phyloP scores from a whole-genome alignment of 129 eudicot genomes.

The Centella asiatica region DNA sequence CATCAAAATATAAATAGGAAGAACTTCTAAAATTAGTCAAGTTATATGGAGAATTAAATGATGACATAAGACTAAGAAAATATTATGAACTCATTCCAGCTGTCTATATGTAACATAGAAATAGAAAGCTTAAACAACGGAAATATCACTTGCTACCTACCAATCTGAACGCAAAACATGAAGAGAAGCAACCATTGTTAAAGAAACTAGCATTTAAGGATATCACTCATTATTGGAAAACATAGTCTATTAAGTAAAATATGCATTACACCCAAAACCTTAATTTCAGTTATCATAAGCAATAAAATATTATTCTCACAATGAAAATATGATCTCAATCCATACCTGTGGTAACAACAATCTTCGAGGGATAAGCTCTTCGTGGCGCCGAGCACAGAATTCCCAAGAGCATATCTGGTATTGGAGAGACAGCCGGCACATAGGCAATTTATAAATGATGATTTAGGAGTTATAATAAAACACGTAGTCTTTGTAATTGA shows the following conservation, averaged over 20 bases:
- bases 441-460: conserved; percentile 1
- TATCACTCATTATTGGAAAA: too few relatives aligned
- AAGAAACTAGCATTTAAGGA: too few relatives aligned
- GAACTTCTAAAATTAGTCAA: background rate
- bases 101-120: background rate
- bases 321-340: background rate
- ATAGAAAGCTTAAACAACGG: background rate
- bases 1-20: too few relatives aligned
- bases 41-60: background rate
- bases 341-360: conserved; percentile 86
- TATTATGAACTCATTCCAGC: background rate
- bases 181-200: too few relatives aligned
- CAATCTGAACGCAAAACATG: too few relatives aligned
- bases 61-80: background rate
- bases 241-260: too few relatives aligned
- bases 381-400: conserved; percentile 95
- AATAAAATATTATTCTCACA: background rate
- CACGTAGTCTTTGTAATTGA: background rate
- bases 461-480: background rate
- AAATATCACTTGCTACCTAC: too few relatives aligned
- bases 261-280: too few relatives aligned
- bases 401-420: conserved; percentile 97
- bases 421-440: background rate
- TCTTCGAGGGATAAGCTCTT: conserved; percentile 94
- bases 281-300: background rate